Evolutionary conservation across 1,284 basidiomycete species (phyloP), one percentile per base, ranked within the genome.

Genomic region (Cutaneotrichosporon mucoides): DNA sequence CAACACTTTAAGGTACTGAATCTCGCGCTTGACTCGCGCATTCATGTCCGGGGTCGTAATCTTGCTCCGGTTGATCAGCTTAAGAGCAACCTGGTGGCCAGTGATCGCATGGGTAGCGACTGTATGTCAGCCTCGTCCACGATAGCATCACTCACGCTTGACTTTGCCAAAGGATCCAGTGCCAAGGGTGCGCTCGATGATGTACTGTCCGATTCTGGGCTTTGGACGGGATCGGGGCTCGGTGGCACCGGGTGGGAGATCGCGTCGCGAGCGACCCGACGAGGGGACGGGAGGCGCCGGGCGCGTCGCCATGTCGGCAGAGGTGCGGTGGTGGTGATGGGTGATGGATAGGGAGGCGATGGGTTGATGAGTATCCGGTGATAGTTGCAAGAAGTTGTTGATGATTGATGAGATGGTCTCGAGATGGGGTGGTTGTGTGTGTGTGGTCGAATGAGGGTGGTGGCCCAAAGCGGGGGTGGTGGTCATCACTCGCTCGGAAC

Each of bases 111-210:
- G 95, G 11, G 86, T 87, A 38, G 92, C 95, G 83, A 95, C 92
- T 97, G 76, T 9, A 12, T 15, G 6, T 56, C 24, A 64, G 53
- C 43, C 9, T 12, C 9, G 5, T 15, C 9, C 24, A 5, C 12
- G 15, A 4, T n/a, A 16, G 49, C 38, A 51, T 12, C 12, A 75
- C 91, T 78, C 77, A 95, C 93, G 89, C 82, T 97, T 98, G 74
- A 99, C 95, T 79, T 97, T 97, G 60, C 94, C 95, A 79, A 98
- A 99, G 11, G 91, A 94, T 15, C 95, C 95, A 62, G 81, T 80
- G 0, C 83, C 83, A 8, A 84, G 71, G 1, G 82, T 83, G 56
- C 81, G 75, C 56, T 79, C 77, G 46, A 82, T 72, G 63, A 79
- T 76, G 59, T 82, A 81, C 67, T 77, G 76, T 33, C 78, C 78